phyloP scores from a whole-genome alignment of 805 yeast genomes.

The Spathaspora boniae region DNA sequence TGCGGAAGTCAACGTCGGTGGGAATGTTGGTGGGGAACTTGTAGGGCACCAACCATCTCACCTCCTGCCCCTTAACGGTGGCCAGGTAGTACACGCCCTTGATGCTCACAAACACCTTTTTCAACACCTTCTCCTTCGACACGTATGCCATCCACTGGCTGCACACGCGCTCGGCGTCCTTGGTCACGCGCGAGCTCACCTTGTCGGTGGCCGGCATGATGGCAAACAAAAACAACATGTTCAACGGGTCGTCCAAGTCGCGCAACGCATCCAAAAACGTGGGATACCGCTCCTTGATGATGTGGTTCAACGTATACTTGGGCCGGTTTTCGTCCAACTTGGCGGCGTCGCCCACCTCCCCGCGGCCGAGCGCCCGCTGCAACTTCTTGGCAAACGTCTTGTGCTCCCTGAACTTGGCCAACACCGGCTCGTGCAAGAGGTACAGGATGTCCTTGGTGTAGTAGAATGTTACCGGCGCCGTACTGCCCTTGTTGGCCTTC shows the following conservation, averaged over 20 bases:
- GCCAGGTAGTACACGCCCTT: constrained; percentile 98
- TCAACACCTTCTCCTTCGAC: constrained; percentile 75
- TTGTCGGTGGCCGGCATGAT: constrained; percentile 91
- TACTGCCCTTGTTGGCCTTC: constrained; percentile 97
- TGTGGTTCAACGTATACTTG: constrained; percentile 79
- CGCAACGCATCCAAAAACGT: constrained; percentile 87
- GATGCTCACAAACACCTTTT: constrained; percentile 91
- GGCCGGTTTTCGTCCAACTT: constrained; percentile 79
- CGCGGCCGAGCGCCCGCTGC: constrained; percentile 85
- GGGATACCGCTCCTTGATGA: constrained; percentile 94
- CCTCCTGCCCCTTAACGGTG: constrained; percentile 81
- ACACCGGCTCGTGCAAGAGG: constrained; percentile 89
- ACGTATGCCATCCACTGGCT: constrained; percentile 95
- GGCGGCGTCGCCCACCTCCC: constrained; percentile 87
- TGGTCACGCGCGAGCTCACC: constrained; percentile 76
- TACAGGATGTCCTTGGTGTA: constrained; percentile 93
- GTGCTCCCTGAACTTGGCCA: constrained; percentile 90
- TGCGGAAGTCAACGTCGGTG: constrained; percentile 88
- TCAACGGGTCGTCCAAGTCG: constrained; percentile 92
- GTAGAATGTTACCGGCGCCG: constrained; percentile 93
- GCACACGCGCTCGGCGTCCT: constrained; percentile 80
- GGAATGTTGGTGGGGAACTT: constrained; percentile 97
- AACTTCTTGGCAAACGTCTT: constrained; percentile 90
- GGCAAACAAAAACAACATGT: constrained; percentile 91
- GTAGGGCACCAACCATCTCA: constrained; percentile 95